These are phyloP conservation scores for Penicillium fuscoglaucum DNA, from an alignment of 2,329 filamentous ascomycete genomes.

Conservation along the genomic window DNA sequence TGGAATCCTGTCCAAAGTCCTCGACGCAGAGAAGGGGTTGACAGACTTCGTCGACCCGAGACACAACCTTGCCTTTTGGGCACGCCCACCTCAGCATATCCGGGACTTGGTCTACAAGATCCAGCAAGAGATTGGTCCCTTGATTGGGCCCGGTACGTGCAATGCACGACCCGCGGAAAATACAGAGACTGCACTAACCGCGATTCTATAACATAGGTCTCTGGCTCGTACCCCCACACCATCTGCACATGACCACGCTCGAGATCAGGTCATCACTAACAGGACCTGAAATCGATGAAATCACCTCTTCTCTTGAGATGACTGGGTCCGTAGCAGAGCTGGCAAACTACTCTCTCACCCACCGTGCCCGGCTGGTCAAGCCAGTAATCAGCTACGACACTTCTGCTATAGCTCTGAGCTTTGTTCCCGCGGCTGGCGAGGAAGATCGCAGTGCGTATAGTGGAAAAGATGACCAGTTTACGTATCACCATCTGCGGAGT, in stretches of 20 bases:
- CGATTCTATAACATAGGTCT: constrained; percentile 55
- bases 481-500: constrained; percentile 85
- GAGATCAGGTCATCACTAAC: constrained; percentile 83
- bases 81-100: constrained; percentile 72
- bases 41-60: constrained; percentile 72
- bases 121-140: constrained; percentile 64
- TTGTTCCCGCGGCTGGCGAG: constrained; percentile 75
- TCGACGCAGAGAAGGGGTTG: constrained; percentile 59
- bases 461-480: constrained; percentile 64
- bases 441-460: constrained; percentile 37
- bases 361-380: constrained; percentile 75
- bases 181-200: background rate
- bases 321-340: constrained; percentile 56
- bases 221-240: constrained; percentile 80
- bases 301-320: constrained; percentile 61
- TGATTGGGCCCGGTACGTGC: constrained; percentile 66
- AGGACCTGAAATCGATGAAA: constrained; percentile 62
- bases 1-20: constrained; percentile 69
- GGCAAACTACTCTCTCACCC: constrained; percentile 64
- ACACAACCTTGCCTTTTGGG: constrained; percentile 86
- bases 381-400: constrained; percentile 82
- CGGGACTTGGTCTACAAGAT: constrained; percentile 66
- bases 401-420: constrained; percentile 81
- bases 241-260: constrained; percentile 80
- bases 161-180: background rate